A percentile compares a stretch with the other conserved stretches of the same genome.
These are phyloP conservation scores for Rhizodiscina lignyota DNA, from an alignment of 495 filamentous ascomycete genomes.

Conservation along the genomic window DNA sequence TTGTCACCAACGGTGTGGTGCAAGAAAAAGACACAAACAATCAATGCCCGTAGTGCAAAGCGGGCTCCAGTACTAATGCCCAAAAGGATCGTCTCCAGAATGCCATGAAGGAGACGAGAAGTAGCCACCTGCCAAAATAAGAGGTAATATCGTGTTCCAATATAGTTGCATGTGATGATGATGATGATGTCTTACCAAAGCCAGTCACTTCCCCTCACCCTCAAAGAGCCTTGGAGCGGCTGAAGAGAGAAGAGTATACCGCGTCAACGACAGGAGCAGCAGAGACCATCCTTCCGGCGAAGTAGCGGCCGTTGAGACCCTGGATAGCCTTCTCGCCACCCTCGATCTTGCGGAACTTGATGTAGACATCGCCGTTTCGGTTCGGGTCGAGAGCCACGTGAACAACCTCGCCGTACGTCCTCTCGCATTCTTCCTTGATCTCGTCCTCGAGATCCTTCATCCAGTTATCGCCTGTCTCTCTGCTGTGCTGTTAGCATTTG, in stretches of 20 bases:
- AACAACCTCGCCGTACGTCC: constrained; percentile 94
- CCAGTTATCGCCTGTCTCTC: constrained; percentile 78
- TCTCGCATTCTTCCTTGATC: constrained; percentile 80
- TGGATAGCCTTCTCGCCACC: constrained; percentile 96
- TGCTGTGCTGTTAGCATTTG: constrained; percentile 32
- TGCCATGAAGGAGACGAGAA: too few species aligned
- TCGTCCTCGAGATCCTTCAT: constrained; percentile 89
- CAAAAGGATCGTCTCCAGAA: too few species aligned
- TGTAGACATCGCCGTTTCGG: constrained; percentile 88
- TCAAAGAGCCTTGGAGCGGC: constrained; percentile 42
- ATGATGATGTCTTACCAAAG: too few species aligned
- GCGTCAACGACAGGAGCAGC: constrained; percentile 93
- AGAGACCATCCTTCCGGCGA: constrained; percentile 75
- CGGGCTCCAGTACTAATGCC: too few species aligned
- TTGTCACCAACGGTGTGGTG: too few species aligned
- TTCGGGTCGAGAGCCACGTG: constrained; percentile 93
- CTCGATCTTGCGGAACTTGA: constrained; percentile 90
- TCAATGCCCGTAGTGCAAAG: too few species aligned
- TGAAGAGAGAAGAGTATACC: constrained; percentile 94
- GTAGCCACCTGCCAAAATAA: too few species aligned
- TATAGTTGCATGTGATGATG: too few species aligned
- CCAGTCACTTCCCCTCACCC: too few species aligned
- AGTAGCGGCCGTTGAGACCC: constrained; percentile 91
- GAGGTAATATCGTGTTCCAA: too few species aligned
- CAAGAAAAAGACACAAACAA: too few species aligned